Evolutionary conservation across 257 asterid species (phyloP).

Genomic region (Fraxinus americana): DNA sequence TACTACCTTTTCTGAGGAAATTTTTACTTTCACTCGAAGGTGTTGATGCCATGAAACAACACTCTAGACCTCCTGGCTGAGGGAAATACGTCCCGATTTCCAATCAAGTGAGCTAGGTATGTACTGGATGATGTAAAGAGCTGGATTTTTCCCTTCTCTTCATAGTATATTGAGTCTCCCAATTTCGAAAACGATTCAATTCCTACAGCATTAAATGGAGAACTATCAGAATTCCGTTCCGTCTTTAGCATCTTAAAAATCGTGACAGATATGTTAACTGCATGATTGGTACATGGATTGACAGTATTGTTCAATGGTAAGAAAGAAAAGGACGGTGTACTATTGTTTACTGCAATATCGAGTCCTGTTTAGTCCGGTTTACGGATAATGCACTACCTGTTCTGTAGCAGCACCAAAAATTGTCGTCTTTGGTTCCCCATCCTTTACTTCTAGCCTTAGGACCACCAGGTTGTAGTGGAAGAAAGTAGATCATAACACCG

Average conservation of each 20-base stretch:
- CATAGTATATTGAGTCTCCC: slow-evolving; percentile 92
- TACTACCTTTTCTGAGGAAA: slow-evolving; percentile 35
- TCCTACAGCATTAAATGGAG: slow-evolving; percentile 34
- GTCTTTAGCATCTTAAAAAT: too few relatives aligned
- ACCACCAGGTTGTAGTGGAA: slow-evolving; percentile 66
- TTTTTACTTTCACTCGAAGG: slow-evolving; percentile 44
- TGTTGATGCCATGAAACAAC: slow-evolving; percentile 68
- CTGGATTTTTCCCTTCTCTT: slow-evolving; percentile 59
- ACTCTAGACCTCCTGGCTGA: slow-evolving; percentile 55
- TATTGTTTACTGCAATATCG: too few relatives aligned
- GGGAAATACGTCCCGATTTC: slow-evolving; percentile 48
- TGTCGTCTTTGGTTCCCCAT: slow-evolving; percentile 73
- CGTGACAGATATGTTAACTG: too few relatives aligned
- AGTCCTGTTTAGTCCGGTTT: too few relatives aligned
- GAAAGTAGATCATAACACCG: slow-evolving; percentile 93
- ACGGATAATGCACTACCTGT: slow-evolving; percentile 48
- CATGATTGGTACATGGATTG: too few relatives aligned
- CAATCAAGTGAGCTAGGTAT: slow-evolving; percentile 70
- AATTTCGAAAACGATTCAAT: slow-evolving; percentile 88
- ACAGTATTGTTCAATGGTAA: too few relatives aligned
- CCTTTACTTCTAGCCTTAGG: slow-evolving; percentile 80
- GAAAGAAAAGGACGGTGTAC: too few relatives aligned
- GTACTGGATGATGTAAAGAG: slow-evolving; percentile 70
- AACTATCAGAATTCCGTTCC: too few relatives aligned
- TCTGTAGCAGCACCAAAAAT: slow-evolving; percentile 97